Conservation (phyloP, 176 grass and related monocot genomes). For the Oropetium thomaeum region DNA sequence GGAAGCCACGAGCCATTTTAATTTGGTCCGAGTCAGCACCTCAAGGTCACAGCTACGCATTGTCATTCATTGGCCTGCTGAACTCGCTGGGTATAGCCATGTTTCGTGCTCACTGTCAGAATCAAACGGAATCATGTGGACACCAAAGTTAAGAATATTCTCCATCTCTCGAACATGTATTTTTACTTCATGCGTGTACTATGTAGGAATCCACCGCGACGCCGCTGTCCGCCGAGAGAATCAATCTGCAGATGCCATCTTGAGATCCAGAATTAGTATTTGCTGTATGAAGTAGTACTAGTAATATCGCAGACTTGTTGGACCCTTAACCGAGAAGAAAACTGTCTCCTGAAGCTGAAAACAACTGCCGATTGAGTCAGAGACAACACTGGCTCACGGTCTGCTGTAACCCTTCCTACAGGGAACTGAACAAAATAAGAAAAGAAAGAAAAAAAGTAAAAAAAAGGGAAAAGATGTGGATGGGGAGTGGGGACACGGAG, state of each 20-base stretch:
- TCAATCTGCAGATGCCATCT: slow-evolving; percentile 29
- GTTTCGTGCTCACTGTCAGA: not conserved
- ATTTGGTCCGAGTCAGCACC: no score
- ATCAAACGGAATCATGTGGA: not conserved
- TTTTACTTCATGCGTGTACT: not conserved
- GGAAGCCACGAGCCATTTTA: no score
- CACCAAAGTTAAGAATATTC: not conserved
- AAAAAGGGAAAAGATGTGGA: no score
- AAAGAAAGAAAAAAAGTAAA: not conserved
- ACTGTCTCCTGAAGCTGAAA: no score
- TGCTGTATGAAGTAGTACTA: no score
- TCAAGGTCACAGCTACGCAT: not conserved
- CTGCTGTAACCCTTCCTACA: not conserved
- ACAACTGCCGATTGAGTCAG: no score
- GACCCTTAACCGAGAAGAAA: slow-evolving; percentile 1
- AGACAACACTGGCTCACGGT: no score
- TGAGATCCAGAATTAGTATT: not conserved
- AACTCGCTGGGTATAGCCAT: not conserved
- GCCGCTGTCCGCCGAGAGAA: not conserved
- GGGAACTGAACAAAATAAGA: not conserved
- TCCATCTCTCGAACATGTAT: not conserved
- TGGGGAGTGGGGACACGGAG: not conserved
- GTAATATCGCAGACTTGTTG: not conserved
- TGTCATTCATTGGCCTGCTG: not conserved
- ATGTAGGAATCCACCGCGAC: not conserved